These are phyloP conservation scores for Beauveria caledonica DNA, from an alignment of 2,329 filamentous ascomycete species.

Conservation along the genomic window DNA sequence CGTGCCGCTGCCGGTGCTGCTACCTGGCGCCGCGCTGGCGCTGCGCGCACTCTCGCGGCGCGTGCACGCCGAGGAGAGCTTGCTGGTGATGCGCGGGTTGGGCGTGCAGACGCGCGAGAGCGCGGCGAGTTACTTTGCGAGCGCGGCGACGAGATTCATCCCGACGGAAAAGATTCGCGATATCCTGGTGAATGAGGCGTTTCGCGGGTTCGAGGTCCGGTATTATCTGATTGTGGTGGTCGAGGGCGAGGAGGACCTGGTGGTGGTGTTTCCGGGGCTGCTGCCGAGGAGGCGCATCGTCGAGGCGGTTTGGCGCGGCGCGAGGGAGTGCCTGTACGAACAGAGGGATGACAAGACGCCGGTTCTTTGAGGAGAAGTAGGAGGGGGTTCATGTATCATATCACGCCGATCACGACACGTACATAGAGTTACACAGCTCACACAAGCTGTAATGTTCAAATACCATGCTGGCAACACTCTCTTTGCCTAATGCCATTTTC, in stretches of 20 bases:
- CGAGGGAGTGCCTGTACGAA: constrained; percentile 71
- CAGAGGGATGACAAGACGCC: constrained; percentile 25
- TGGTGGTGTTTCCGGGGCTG: constrained; percentile 87
- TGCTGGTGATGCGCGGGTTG: constrained; percentile 80
- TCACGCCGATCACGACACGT: not conserved
- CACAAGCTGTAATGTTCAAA: not conserved
- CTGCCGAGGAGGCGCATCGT: constrained; percentile 67
- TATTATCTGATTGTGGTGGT: constrained; percentile 89
- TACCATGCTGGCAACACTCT: not conserved
- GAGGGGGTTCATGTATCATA: not conserved
- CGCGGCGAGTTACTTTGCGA: constrained; percentile 48
- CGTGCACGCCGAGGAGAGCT: constrained; percentile 62
- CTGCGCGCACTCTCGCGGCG: constrained; percentile 39
- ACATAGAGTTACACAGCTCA: not conserved
- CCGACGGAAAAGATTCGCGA: constrained; percentile 89
- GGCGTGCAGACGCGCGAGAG: constrained; percentile 81
- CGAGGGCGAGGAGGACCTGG: constrained; percentile 75
- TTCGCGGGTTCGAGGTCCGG: constrained; percentile 80
- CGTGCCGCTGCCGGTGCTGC: constrained; percentile 31
- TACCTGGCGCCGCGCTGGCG: constrained; percentile 27
- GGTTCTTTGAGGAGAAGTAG: not conserved
- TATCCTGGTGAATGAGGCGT: constrained; percentile 90
- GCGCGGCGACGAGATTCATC: constrained; percentile 53
- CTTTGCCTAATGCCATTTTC: not conserved
- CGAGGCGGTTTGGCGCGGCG: constrained; percentile 84